Conservation (phyloP, 2,329 filamentous ascomycete species). For the Hypomyces rosellus region DNA sequence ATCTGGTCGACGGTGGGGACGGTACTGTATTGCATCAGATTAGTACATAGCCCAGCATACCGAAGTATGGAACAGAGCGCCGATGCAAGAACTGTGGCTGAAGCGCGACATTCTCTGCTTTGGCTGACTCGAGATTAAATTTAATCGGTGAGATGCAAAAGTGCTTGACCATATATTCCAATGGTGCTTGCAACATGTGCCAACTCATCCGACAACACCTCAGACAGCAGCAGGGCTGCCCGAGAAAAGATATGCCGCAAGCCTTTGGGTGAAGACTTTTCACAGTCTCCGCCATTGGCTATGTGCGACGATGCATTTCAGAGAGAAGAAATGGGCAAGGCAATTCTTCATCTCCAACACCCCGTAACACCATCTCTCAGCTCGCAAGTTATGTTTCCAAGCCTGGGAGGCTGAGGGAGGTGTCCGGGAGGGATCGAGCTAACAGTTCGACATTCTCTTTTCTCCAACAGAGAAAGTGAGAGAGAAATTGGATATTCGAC, state of each 20-base stretch:
- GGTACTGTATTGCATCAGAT: slow-evolving; percentile 66
- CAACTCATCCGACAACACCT: slow-evolving; percentile 75
- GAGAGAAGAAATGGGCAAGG: slow-evolving; percentile 52
- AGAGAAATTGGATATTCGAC: slow-evolving; percentile 19
- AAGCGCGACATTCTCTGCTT: slow-evolving; percentile 84
- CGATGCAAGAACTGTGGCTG: slow-evolving; percentile 90
- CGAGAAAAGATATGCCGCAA: slow-evolving; percentile 33
- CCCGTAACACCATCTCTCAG: slow-evolving; percentile 57
- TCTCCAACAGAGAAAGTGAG: background rate
- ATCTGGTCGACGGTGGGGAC: slow-evolving; percentile 93
- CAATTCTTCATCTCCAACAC: slow-evolving; percentile 71
- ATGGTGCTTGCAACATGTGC: slow-evolving; percentile 1
- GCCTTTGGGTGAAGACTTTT: slow-evolving; percentile 19
- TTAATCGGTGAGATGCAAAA: slow-evolving; percentile 65
- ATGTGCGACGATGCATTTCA: slow-evolving; percentile 63
- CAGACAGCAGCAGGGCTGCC: slow-evolving; percentile 35
- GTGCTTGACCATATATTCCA: slow-evolving; percentile 8
- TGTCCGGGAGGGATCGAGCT: slow-evolving; percentile 71
- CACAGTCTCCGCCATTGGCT: slow-evolving; percentile 23
- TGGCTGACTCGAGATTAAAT: slow-evolving; percentile 76
- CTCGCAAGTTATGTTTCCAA: slow-evolving; percentile 41
- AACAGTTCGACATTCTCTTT: slow-evolving; percentile 39
- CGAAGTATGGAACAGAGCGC: slow-evolving; percentile 60
- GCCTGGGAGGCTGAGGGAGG: slow-evolving; percentile 51
- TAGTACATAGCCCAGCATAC: slow-evolving; percentile 70